These are phyloP conservation scores for Rhizomucor pusillus DNA, from an alignment of 371 early-diverging fungal genomes.

Conservation along the genomic window DNA sequence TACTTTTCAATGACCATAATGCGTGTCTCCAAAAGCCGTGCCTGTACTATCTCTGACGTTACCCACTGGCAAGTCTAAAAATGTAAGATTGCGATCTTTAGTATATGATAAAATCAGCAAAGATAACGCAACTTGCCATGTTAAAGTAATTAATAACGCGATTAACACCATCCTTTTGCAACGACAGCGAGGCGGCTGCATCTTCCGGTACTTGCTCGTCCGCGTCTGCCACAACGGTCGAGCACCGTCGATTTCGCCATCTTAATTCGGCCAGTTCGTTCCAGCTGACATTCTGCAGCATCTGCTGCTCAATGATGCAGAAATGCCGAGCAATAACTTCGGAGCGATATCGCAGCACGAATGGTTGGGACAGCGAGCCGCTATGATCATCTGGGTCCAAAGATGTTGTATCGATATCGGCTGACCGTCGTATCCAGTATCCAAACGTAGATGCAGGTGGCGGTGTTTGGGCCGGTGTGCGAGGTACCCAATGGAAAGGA, in stretches of 20 bases:
- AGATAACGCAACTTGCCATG: slow-evolving; percentile 18
- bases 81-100: neutral
- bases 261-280: slow-evolving; percentile 55
- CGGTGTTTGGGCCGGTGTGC: neutral
- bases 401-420: neutral
- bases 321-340: slow-evolving; percentile 51
- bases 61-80: slow-evolving; percentile 48
- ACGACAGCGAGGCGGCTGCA: neutral
- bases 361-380: slow-evolving; percentile 17
- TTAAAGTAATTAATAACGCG: slow-evolving; percentile 41
- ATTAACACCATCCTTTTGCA: slow-evolving; percentile 21
- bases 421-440: neutral
- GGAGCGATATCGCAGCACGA: slow-evolving; percentile 37
- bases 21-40: slow-evolving; percentile 28
- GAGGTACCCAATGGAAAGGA: slow-evolving; percentile 7
- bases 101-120: neutral
- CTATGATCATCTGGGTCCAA: neutral
- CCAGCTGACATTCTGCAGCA: slow-evolving; percentile 56
- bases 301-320: slow-evolving; percentile 51
- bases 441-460: too few relatives aligned
- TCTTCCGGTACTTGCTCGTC: neutral
- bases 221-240: slow-evolving; percentile 2
- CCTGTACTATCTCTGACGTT: slow-evolving; percentile 43
- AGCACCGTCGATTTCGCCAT: slow-evolving; percentile 29
- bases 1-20: slow-evolving; percentile 45